These are phyloP conservation scores for Wakefieldia striispora DNA, from an alignment of 768 basidiomycete species.

Conservation along the genomic window DNA sequence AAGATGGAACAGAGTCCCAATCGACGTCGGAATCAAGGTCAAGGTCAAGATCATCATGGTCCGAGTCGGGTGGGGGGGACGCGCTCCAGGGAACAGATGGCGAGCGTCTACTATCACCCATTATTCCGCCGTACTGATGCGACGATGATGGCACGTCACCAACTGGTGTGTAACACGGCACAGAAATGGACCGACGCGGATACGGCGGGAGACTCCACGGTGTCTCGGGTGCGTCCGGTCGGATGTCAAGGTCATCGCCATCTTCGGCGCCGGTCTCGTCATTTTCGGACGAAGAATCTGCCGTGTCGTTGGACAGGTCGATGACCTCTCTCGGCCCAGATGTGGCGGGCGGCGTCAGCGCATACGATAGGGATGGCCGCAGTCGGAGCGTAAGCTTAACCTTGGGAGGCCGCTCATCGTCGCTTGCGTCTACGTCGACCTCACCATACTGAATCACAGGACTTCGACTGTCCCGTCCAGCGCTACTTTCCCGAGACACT, in stretches of 20 bases:
- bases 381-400: conserved; percentile 71
- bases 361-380: conserved; percentile 36
- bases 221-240: conserved; percentile 28
- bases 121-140: conserved; percentile 19
- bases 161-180: conserved; percentile 53
- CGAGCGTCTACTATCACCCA: conserved; percentile 45
- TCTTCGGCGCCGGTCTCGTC: conserved; percentile 24
- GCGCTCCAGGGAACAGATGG: conserved; percentile 58
- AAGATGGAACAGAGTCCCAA: conserved; percentile 43
- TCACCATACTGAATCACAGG: conserved; percentile 27
- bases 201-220: conserved; percentile 55
- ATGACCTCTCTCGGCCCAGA: conserved; percentile 31
- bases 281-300: conserved; percentile 39
- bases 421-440: conserved; percentile 23
- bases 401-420: conserved; percentile 49
- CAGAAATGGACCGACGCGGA: conserved; percentile 55
- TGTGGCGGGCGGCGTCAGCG: conserved; percentile 8
- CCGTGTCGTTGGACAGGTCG: conserved; percentile 41
- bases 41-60: conserved; percentile 42
- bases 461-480: conserved; percentile 19
- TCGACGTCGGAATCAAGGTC: conserved; percentile 58
- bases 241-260: conserved; percentile 20
- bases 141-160: conserved; percentile 35
- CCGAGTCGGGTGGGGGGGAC: conserved; percentile 71
- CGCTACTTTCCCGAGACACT: conserved; percentile 6